Evolutionary conservation across 2,329 filamentous ascomycete species (phyloP).

Genomic region (Aspergillus arachidicola): DNA sequence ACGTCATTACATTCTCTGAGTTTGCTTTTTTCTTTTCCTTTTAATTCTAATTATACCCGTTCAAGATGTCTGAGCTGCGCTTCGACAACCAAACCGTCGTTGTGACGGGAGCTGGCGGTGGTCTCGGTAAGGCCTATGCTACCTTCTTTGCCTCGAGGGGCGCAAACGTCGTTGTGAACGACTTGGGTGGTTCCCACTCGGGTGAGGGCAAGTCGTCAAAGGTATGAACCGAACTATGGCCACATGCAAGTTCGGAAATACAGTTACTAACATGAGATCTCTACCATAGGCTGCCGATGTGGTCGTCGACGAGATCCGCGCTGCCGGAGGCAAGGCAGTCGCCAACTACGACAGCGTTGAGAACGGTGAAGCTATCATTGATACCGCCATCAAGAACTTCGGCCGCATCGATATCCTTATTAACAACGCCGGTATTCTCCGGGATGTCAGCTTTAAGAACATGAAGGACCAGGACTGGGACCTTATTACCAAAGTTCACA

Average conservation of each 20-base stretch:
- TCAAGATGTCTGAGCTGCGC: slow-evolving; percentile 68
- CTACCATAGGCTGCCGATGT: slow-evolving; percentile 62
- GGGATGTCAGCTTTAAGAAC: slow-evolving; percentile 97
- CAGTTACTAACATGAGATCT: slow-evolving; percentile 56
- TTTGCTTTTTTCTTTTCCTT: slow-evolving; percentile 8
- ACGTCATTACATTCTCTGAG: not conserved
- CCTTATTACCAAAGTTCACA: slow-evolving; percentile 87
- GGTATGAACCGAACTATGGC: slow-evolving; percentile 52
- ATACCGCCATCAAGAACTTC: slow-evolving; percentile 53
- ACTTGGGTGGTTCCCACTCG: slow-evolving; percentile 89
- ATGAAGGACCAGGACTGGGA: slow-evolving; percentile 98
- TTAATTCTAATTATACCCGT: slow-evolving; percentile 7
- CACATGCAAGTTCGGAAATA: slow-evolving; percentile 39
- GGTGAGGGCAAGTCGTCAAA: slow-evolving; percentile 86
- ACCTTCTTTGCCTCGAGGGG: slow-evolving; percentile 89
- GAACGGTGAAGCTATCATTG: slow-evolving; percentile 92
- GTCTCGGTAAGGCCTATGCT: slow-evolving; percentile 79
- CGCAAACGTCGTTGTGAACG: slow-evolving; percentile 94
- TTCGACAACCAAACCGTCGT: slow-evolving; percentile 90
- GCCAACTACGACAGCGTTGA: slow-evolving; percentile 89
- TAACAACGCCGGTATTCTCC: slow-evolving; percentile 96
- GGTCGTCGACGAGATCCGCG: slow-evolving; percentile 60
- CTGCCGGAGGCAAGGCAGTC: slow-evolving; percentile 89
- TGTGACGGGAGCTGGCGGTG: slow-evolving; percentile 82
- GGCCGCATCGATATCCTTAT: slow-evolving; percentile 87